phyloP scores from a whole-genome alignment of 768 basidiomycete species.

The Pulveroboletus frians region DNA sequence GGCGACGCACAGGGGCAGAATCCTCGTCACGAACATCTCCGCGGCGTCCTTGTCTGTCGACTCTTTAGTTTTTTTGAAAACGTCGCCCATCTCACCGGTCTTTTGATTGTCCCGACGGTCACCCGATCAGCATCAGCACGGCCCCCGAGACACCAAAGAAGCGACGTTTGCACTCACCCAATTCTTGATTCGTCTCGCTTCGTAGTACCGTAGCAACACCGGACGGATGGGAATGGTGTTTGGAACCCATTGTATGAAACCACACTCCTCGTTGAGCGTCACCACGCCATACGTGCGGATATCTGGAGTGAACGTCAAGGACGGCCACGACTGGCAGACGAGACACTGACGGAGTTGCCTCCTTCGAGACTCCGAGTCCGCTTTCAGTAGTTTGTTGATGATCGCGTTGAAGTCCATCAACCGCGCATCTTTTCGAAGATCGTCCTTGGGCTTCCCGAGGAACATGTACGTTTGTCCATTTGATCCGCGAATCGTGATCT shows the following conservation, averaged over 20 bases:
- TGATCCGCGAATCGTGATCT: slow-evolving; percentile 77
- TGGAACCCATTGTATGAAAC: slow-evolving; percentile 97
- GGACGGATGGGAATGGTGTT: slow-evolving; percentile 82
- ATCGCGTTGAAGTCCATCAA: slow-evolving; percentile 98
- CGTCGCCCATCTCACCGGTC: slow-evolving; percentile 41
- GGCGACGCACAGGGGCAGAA: slow-evolving; percentile 52
- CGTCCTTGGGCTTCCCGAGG: slow-evolving; percentile 95
- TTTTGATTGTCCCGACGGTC: slow-evolving; percentile 17
- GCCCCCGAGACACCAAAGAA: not conserved
- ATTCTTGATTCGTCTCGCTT: slow-evolving; percentile 38
- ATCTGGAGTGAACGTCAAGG: slow-evolving; percentile 34
- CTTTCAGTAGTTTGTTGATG: slow-evolving; percentile 93
- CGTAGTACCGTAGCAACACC: slow-evolving; percentile 67
- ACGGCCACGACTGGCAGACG: not conserved
- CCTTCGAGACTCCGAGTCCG: slow-evolving; percentile 87
- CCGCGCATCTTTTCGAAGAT: slow-evolving; percentile 93
- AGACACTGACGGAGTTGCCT: slow-evolving; percentile 75
- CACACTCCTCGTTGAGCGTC: slow-evolving; percentile 94
- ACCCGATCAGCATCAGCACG: not conserved
- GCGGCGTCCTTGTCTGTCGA: slow-evolving; percentile 45
- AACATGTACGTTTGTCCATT: slow-evolving; percentile 86
- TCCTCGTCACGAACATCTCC: slow-evolving; percentile 44
- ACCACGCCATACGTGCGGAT: slow-evolving; percentile 99
- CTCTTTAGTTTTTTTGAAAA: slow-evolving; percentile 50
- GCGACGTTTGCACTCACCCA: slow-evolving; percentile 39